Conservation (phyloP, 805 yeast genomes). For the Yarrowia sp. region DNA sequence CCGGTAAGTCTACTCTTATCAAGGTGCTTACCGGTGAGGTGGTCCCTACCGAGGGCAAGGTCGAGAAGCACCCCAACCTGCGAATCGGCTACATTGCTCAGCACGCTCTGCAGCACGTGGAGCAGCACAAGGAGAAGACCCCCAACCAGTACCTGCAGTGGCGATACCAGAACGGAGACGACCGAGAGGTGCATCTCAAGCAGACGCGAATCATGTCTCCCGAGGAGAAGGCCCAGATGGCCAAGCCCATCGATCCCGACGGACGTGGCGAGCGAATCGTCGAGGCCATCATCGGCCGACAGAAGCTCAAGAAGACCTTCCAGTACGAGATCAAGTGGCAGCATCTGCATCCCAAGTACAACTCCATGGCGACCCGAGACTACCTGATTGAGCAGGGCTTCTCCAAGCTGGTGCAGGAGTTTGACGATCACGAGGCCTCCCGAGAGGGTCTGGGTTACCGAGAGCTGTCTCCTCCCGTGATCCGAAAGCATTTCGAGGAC, state of each 20-base stretch:
- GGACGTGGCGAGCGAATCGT: slow-evolving; percentile 85
- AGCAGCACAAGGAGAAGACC: slow-evolving; percentile 94
- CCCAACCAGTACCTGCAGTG: slow-evolving; percentile 97
- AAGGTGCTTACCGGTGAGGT: slow-evolving; percentile 90
- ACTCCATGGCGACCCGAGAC: slow-evolving; percentile 91
- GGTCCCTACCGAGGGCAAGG: slow-evolving; percentile 80
- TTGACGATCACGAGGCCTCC: slow-evolving; percentile 98
- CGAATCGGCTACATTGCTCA: slow-evolving; percentile 99
- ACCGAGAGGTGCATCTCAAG: slow-evolving; percentile 90
- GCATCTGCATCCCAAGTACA: slow-evolving; percentile 85
- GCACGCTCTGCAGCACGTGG: slow-evolving; percentile 96
- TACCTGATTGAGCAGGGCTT: slow-evolving; percentile 78
- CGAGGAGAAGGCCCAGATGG: slow-evolving; percentile 74
- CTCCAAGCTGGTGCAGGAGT: slow-evolving; percentile 87
- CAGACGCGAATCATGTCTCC: slow-evolving; percentile 86
- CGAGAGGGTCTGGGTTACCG: slow-evolving; percentile 99
- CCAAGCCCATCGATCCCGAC: slow-evolving; percentile 75
- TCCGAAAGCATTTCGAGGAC: slow-evolving; percentile 94
- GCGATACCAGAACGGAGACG: slow-evolving; percentile 98
- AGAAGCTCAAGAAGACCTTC: slow-evolving; percentile 91
- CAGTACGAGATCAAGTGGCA: slow-evolving; percentile 97
- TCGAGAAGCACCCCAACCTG: slow-evolving; percentile 96
- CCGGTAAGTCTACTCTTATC: slow-evolving; percentile 95
- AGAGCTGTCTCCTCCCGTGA: slow-evolving; percentile 85
- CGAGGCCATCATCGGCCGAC: slow-evolving; percentile 97